Base-by-base conservation (phyloP, 2,329 filamentous ascomycete genomes). In the Metarhizium robertsii region DNA sequence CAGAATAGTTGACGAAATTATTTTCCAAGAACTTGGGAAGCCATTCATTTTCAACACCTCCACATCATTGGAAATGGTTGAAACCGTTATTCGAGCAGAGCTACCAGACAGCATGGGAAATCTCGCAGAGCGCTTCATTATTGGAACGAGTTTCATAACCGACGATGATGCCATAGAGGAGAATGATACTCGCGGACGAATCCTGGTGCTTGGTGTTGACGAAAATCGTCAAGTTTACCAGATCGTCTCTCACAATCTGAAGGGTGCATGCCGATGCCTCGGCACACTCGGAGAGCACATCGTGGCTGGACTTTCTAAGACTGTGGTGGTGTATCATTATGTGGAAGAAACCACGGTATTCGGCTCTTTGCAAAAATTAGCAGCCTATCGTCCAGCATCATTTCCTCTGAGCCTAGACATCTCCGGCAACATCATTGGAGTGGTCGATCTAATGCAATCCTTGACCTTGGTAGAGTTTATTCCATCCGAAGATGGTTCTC, bases 391-490 rank as follows among this genome's bases (percentile, higher is more conserved):
- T 13, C 88, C 90, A 2, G 84, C 90, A 2, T 95, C 91, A 0
- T 88, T 89, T 36, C 92, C 94, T 0, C 83, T 95, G 16, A 89
- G 92, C 61, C 69, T 97, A 6, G 84, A 86, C 10, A 80, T 96
- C 14, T 81, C 83, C 1, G 87, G 81, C 1, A 85, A 86, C 61
- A 77, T 82, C 29, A 92, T 99, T 59, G 90, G 88, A 0, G 85
- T 97, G 10, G 88, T 87, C 0, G 94, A 99, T 66, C 74, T 99
- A 49, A 96, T 96, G 88, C 96, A 97, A 72, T 95, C 90, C 1
- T 77, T 95, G 29, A 85, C 87, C 1, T 74, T 97, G 6, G 76
- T 96, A 8, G 79, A 94, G 65, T 94, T 87, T 65, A 75, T 78
- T 0, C 78, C 79, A 2, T 79, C 83, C 2, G 69, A 76, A 25